These are phyloP conservation scores for Polytrichum commune DNA, from an alignment of 225 moss, liverwort and hornwort species.

Conservation along the genomic window DNA sequence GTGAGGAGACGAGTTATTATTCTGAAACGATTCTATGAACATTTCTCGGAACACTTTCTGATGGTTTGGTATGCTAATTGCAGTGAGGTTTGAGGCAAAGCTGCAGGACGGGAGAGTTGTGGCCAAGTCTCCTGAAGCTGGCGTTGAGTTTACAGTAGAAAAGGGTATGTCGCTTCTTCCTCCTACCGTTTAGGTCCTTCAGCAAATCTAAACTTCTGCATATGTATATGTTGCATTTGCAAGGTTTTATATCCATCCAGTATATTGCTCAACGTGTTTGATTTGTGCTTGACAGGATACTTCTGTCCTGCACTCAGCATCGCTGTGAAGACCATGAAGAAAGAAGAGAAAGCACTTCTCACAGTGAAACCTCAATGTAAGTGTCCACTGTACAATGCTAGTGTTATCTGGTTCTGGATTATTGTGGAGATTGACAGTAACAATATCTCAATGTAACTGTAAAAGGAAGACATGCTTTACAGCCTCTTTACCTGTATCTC, in stretches of 20 bases:
- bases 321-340: constrained; percentile 82
- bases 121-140: constrained; percentile 58
- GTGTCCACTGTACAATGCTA: background rate
- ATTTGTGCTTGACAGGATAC: constrained; percentile 39
- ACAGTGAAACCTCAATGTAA: constrained; percentile 92
- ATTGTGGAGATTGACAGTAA: too few relatives aligned
- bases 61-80: background rate
- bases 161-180: constrained; percentile 45
- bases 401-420: background rate
- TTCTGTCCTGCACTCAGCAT: constrained; percentile 69
- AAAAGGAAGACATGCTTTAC: too few relatives aligned
- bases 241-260: too few relatives aligned
- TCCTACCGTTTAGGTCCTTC: too few relatives aligned
- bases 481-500: too few relatives aligned
- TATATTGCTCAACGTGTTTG: background rate
- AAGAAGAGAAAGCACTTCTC: constrained; percentile 64
- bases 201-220: too few relatives aligned
- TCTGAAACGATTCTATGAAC: too few relatives aligned
- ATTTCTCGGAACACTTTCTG: background rate
- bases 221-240: too few relatives aligned
- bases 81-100: constrained; percentile 74
- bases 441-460: too few relatives aligned
- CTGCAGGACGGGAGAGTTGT: constrained; percentile 53
- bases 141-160: constrained; percentile 70
- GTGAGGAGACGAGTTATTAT: too few relatives aligned